Conservation (phyloP, 345 rosid genomes). For the Citrus mangshanensis region DNA sequence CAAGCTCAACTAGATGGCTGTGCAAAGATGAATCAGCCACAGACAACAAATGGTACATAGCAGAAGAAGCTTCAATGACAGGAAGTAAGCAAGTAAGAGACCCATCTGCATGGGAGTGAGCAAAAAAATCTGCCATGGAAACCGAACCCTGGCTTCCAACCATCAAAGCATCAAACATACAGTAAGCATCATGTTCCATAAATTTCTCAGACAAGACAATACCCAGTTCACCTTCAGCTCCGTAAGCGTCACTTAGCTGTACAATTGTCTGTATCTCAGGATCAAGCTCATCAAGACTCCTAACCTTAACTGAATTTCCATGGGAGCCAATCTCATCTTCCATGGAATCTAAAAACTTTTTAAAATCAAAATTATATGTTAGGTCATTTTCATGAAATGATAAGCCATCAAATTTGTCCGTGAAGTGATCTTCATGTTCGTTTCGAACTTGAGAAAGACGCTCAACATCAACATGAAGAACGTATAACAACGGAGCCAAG, state of each 20-base stretch:
- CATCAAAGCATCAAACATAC: slow-evolving; percentile 97
- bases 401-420: slow-evolving; percentile 81
- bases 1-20: slow-evolving; percentile 84
- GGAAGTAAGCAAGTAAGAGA: slow-evolving; percentile 71
- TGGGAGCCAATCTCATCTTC: slow-evolving; percentile 54
- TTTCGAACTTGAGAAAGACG: slow-evolving; percentile 80
- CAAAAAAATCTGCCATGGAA: slow-evolving; percentile 82
- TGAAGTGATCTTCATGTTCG: slow-evolving; percentile 77
- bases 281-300: slow-evolving; percentile 76
- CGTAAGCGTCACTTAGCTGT: slow-evolving; percentile 81
- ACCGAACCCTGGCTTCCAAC: slow-evolving; percentile 71
- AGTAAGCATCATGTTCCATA: slow-evolving; percentile 96
- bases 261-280: slow-evolving; percentile 69
- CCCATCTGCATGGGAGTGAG: slow-evolving; percentile 48
- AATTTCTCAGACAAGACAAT: slow-evolving; percentile 92
- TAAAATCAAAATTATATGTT: slow-evolving; percentile 78
- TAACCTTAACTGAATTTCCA: slow-evolving; percentile 45
- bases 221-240: slow-evolving; percentile 98
- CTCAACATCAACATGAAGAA: slow-evolving; percentile 83
- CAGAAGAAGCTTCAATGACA: slow-evolving; percentile 85
- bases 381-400: slow-evolving; percentile 72
- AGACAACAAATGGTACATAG: slow-evolving; percentile 71
- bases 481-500: slow-evolving; percentile 86
- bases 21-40: slow-evolving; percentile 81
- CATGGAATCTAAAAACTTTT: slow-evolving; percentile 58